Percentiles rank a stretch among this genome's conserved stretches.
Conservation (phyloP, 2,329 filamentous ascomycete species). For the Colletotrichum spaethianum region DNA sequence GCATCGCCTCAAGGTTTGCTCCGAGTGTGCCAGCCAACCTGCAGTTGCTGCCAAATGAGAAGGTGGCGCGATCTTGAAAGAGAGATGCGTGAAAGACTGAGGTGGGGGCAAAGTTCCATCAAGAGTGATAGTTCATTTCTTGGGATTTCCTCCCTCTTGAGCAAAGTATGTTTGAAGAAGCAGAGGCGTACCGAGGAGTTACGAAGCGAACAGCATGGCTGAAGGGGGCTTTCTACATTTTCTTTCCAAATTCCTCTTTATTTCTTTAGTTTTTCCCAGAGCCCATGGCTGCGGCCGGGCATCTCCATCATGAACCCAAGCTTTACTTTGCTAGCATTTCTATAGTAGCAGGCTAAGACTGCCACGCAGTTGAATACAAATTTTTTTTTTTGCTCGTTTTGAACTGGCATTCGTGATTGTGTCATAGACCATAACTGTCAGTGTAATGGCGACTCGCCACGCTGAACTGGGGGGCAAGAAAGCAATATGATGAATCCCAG, state of each 20-base stretch:
- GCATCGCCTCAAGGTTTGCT: slow-evolving; percentile 67
- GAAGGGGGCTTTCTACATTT: no score
- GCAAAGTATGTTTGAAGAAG: neutral
- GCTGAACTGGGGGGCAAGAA: neutral
- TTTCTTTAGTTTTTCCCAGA: neutral
- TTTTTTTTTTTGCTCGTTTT: neutral
- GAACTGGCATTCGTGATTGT: neutral
- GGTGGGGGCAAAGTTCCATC: neutral
- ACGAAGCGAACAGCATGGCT: neutral
- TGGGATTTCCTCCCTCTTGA: neutral
- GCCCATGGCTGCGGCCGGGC: neutral
- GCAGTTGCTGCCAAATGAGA: neutral
- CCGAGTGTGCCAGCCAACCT: slow-evolving; percentile 45
- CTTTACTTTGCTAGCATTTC: neutral
- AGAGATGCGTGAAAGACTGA: neutral
- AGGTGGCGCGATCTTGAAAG: neutral
- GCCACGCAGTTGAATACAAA: neutral
- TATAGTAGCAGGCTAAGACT: no score
- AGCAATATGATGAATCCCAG: neutral
- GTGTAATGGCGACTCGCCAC: neutral
- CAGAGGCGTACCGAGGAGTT: neutral
- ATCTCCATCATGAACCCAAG: neutral
- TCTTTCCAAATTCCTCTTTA: no score
- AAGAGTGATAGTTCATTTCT: no score
- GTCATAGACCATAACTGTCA: neutral